These are phyloP conservation scores for Plasmopara viticola DNA, from an alignment of 352 stramenopile species.

Conservation along the genomic window DNA sequence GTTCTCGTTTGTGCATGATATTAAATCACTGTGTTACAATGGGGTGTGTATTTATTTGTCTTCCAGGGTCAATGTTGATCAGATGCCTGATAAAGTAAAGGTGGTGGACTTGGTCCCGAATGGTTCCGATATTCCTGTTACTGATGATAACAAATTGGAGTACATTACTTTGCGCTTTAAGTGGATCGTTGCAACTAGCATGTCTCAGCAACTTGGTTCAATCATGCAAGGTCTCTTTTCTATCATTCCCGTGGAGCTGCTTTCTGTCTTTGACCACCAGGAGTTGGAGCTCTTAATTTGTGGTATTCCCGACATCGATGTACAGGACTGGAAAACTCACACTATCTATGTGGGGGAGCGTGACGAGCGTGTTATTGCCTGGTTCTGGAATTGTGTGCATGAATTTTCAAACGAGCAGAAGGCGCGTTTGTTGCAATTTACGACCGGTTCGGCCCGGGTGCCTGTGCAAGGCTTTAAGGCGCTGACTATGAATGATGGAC, in stretches of 20 bases:
- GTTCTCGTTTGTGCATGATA: conserved; percentile 11
- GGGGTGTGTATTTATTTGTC: conserved; percentile 1
- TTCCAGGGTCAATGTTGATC: conserved; percentile 61
- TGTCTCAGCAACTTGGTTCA: conserved; percentile 88
- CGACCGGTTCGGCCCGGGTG: conserved; percentile 95
- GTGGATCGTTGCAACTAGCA: conserved; percentile 76
- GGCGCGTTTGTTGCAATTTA: conserved; percentile 96
- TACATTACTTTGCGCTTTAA: conserved; percentile 93
- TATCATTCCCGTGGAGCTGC: conserved; percentile 91
- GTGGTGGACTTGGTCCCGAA: conserved; percentile 94
- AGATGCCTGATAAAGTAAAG: conserved; percentile 67
- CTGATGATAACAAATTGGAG: conserved; percentile 95
- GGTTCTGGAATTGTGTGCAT: conserved; percentile 97
- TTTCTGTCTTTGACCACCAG: conserved; percentile 95
- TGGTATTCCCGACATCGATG: conserved; percentile 96
- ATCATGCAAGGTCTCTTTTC: conserved; percentile 95
- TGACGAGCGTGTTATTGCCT: conserved; percentile 88
- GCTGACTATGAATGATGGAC: conserved; percentile 83
- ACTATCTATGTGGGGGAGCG: conserved; percentile 92
- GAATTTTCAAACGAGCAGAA: conserved; percentile 93
- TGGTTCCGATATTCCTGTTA: conserved; percentile 92
- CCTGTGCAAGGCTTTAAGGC: conserved; percentile 84
- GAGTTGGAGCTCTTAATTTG: conserved; percentile 98
- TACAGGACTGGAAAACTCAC: conserved; percentile 94
- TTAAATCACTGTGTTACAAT: background rate